phyloP scores from a whole-genome alignment of 208 protist genomes.

The Acanthamoeba royreba region DNA sequence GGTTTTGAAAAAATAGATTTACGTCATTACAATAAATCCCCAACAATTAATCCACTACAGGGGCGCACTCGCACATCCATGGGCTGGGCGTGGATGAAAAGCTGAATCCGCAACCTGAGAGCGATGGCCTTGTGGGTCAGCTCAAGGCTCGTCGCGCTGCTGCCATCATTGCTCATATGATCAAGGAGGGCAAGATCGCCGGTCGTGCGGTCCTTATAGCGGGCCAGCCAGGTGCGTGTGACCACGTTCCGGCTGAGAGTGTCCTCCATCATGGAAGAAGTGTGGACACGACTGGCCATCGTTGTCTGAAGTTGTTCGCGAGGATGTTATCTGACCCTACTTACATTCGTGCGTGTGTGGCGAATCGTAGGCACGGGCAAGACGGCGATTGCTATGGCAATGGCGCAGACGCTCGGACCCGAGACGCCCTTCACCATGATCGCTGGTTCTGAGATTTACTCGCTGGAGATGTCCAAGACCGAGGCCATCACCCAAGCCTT shows the following conservation, averaged over 20 bases:
- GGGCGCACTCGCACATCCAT: constrained; percentile 99
- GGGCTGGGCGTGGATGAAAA: constrained; percentile 98
- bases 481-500: constrained; percentile 99
- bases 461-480: constrained; percentile 99
- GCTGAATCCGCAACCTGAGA: constrained; percentile 90
- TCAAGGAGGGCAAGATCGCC: constrained; percentile 98
- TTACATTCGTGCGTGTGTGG: background rate
- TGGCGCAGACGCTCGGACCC: constrained; percentile 95
- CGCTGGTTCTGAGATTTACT: constrained; percentile 99
- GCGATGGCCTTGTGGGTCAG: constrained; percentile 98
- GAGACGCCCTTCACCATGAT: constrained; percentile 99
- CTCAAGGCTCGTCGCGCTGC: constrained; percentile 72
- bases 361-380: constrained; percentile 92
- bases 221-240: constrained; percentile 90
- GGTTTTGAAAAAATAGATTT: too few relatives aligned
- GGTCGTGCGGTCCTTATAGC: constrained; percentile 99
- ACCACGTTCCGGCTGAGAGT: too few relatives aligned
- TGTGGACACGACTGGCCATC: too few relatives aligned
- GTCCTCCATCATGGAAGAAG: too few relatives aligned
- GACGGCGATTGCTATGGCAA: constrained; percentile 99
- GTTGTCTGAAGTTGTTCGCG: too few relatives aligned
- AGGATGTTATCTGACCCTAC: too few relatives aligned
- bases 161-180: constrained; percentile 94
- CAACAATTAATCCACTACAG: constrained; percentile 45
- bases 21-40: too few relatives aligned